Conservation (phyloP, 768 basidiomycete species). For the Naganishia randhawae region DNA sequence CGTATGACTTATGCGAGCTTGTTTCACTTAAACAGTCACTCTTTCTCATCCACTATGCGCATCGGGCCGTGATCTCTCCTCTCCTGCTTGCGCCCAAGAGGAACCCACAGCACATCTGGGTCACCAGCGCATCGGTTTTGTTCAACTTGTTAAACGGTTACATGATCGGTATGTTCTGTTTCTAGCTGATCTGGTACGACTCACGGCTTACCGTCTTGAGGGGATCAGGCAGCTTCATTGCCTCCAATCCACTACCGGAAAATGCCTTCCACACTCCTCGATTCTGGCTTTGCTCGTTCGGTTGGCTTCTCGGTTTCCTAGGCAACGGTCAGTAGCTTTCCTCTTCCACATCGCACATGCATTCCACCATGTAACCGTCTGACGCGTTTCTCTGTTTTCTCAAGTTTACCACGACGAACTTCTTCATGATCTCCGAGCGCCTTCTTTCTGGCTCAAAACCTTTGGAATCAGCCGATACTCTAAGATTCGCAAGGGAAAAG, state of each 20-base stretch:
- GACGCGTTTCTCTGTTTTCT: neutral
- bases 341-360: neutral
- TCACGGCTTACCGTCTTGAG: conserved; percentile 38
- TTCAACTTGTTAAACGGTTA: conserved; percentile 75
- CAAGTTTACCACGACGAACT: conserved; percentile 79
- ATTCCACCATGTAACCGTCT: neutral
- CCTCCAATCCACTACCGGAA: conserved; percentile 23
- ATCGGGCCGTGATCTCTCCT: conserved; percentile 75
- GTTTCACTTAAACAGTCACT: conserved; percentile 44
- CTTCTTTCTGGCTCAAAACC: conserved; percentile 8
- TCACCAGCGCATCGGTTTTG: conserved; percentile 57
- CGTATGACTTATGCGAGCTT: neutral
- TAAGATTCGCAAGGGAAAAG: conserved; percentile 15
- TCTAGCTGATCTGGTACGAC: neutral
- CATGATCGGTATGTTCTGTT: conserved; percentile 56
- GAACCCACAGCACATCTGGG: conserved; percentile 67
- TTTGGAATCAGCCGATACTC: conserved; percentile 12
- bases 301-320: conserved; percentile 69
- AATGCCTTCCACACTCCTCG: conserved; percentile 17
- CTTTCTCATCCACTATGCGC: conserved; percentile 73
- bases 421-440: conserved; percentile 70
- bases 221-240: conserved; percentile 31
- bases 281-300: conserved; percentile 63
- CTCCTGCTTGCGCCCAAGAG: conserved; percentile 70
- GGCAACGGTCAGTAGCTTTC: conserved; percentile 67